Evolutionary conservation across 257 asterid genomes (phyloP), one percentile per base, ranked within the genome.

Genomic region (Przewalskia tangutica): DNA sequence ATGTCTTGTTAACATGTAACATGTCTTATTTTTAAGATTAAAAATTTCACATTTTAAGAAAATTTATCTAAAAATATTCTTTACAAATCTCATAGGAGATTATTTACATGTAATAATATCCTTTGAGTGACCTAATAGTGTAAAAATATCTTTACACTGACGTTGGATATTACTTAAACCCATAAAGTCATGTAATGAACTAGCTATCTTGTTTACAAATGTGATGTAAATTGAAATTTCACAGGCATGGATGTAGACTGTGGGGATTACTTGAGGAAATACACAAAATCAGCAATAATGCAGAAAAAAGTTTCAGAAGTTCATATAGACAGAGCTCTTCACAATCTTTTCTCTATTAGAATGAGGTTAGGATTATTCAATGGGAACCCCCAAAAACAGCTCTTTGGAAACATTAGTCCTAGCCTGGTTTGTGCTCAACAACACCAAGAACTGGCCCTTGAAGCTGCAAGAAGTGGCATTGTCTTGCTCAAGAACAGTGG

Each of bases 231-330:
- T 32, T 81, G 65, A 38, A 11, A 50, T 50, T 58, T 10, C 82
- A 88, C 91, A 95, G 97, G 98, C 71, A 89, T 93, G 97, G 98
- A 95, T 83, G 91, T 95, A 2, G 82, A 93, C 53, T 95, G 98
- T 80, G 97, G 98, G 32, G 38, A 87, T 67, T 95, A 89, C 88
- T 82, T 93, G 56, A 77, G 83, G 78, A 84, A 84, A 71, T 90
- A 95, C 88, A 89, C 98, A 7, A 94, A 90, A 89, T 90, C 95
- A 79, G 97, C 98, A 75, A 85, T 95, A 3, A 23, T 81, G n/a
- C 89, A 89, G 88, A 91, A 86, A 79, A 91, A 86, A 73, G 62
- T 95, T 27, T 14, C 84, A 0, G 93, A 85, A 86, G 55, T 85
- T 34, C 79, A 87, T 4, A 34, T 93, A 62, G 92, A 95, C 90